A percentile compares a stretch with the other conserved stretches of the same genome.
Conservation (phyloP, 495 filamentous ascomycete genomes). For the Eremomyces bilateralis region DNA sequence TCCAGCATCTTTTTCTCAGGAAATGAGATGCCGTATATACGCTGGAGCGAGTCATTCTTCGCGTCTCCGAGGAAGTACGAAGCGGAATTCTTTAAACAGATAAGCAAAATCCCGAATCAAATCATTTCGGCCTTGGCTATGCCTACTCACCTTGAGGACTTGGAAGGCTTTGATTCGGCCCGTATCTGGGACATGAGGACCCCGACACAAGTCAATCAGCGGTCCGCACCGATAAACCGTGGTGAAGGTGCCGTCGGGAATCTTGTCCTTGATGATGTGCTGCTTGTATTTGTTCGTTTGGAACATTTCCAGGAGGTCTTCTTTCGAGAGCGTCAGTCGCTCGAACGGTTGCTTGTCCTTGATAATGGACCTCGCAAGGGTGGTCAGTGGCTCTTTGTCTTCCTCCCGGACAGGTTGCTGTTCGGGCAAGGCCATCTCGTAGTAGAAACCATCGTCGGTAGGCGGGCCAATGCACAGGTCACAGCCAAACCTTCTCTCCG, state of each 20-base stretch:
- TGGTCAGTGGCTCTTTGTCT: constrained; percentile 68
- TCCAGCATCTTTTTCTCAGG: constrained; percentile 87
- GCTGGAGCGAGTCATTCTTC: constrained; percentile 78
- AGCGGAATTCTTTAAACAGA: constrained; percentile 70
- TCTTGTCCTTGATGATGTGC: constrained; percentile 84
- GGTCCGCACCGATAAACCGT: constrained; percentile 82
- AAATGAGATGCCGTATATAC: constrained; percentile 90
- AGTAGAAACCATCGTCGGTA: constrained; percentile 88
- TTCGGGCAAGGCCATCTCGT: constrained; percentile 78
- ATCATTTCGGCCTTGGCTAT: too few relatives aligned
- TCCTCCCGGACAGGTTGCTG: constrained; percentile 44
- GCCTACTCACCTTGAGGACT: constrained; percentile 61
- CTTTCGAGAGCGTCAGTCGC: constrained; percentile 67
- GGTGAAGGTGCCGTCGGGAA: constrained; percentile 66
- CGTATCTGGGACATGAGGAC: constrained; percentile 77
- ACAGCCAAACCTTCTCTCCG: constrained; percentile 73
- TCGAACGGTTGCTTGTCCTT: constrained; percentile 96
- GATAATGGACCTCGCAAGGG: constrained; percentile 49
- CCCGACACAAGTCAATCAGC: constrained; percentile 61
- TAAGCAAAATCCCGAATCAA: too few relatives aligned
- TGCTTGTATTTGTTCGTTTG: constrained; percentile 89
- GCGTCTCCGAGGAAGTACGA: constrained; percentile 93
- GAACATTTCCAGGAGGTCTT: constrained; percentile 89
- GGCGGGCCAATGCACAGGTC: constrained; percentile 84
- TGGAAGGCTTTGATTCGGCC: constrained; percentile 81